Percentiles rank a stretch among this genome's conserved stretches.
These are phyloP conservation scores for Alternaria burnsii DNA, from an alignment of 2,329 filamentous ascomycete genomes.

Conservation along the genomic window DNA sequence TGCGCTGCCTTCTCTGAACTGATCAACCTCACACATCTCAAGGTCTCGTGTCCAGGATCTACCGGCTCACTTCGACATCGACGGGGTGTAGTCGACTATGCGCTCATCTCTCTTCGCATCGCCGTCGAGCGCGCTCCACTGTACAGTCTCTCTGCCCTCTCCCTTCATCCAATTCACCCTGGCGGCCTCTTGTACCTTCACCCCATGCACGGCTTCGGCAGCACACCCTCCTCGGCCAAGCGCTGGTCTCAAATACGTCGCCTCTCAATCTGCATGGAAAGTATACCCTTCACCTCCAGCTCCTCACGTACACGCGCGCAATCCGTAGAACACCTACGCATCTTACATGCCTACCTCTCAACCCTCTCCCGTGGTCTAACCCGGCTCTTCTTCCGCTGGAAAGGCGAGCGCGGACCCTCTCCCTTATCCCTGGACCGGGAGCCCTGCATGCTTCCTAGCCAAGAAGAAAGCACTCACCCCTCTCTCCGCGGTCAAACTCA, in stretches of 20 bases:
- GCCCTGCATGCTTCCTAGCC: constrained; percentile 69
- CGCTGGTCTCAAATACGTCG: constrained; percentile 81
- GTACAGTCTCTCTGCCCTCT: constrained; percentile 71
- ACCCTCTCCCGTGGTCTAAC: constrained; percentile 72
- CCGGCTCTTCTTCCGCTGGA: constrained; percentile 80
- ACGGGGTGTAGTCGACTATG: constrained; percentile 83
- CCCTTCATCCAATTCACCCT: constrained; percentile 77
- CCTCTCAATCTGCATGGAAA: constrained; percentile 76
- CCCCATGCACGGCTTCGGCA: constrained; percentile 76
- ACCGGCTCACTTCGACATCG: constrained; percentile 72
- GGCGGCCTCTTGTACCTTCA: constrained; percentile 80
- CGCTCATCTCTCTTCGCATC: constrained; percentile 85
- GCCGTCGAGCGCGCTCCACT: constrained; percentile 78
- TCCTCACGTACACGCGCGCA: constrained; percentile 65
- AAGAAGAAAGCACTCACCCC: constrained; percentile 38
- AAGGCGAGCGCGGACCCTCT: constrained; percentile 75
- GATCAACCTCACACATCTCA: constrained; percentile 75
- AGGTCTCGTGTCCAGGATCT: constrained; percentile 78
- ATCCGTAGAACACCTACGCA: constrained; percentile 68
- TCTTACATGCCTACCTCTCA: constrained; percentile 82
- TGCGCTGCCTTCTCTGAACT: constrained; percentile 75
- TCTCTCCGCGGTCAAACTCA: constrained; percentile 42
- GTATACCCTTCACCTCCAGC: constrained; percentile 67
- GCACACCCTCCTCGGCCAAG: constrained; percentile 73
- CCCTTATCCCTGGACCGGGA: constrained; percentile 76